Evolutionary conservation across 2,329 filamentous ascomycete species (phyloP), one percentile per base, ranked within the genome.

Genomic region (Microsporum audouinii): DNA sequence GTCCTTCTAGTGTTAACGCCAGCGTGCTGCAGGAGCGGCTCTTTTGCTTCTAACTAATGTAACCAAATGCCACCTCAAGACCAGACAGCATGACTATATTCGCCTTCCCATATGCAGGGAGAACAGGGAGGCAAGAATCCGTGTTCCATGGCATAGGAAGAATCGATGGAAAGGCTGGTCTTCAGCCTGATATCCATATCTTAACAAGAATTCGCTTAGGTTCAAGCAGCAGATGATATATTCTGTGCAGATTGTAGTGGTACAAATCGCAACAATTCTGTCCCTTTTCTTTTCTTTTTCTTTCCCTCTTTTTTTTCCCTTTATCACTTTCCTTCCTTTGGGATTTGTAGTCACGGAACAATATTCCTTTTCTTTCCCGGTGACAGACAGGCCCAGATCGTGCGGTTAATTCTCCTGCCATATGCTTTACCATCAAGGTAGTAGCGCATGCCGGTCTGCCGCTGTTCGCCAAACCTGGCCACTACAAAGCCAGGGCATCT

Each of bases 401-500:
- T 49, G 45, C 17, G 27, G 45, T 23, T 45, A 23, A 23, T 45
- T 45, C 10, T 31, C 8, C 47, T 14, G 10, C 29, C 47, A 33
- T 33, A 51, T 34, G 12, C 47, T 55, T 34, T 34, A 34, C 49
- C 31, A 34, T 36, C 49, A 2, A 36, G 14, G 31, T 12, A 47
- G n/a, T 12, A 47, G n/a, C 31, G n/a, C n/a, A n/a, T 8, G 29
- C 49, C 14, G 23, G 23, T 29, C 23, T 23, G 43, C 45, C 7
- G 45, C 45, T 29, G 23, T 29, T 49, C 45, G 45, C 45, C 45
- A 49, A 55, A 55, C 49, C n/a, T 55, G 49, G 49, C 49, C 49
- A 55, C 33, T 55, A 4, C 49, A 34, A 34, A 31, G 49, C 17
- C 31, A 55, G 49, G 45, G 29, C 7, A 36, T 34, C 12, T 14